Evolutionary conservation across 352 stramenopile genomes (phyloP).

Genomic region (Globisporangium alternatum): DNA sequence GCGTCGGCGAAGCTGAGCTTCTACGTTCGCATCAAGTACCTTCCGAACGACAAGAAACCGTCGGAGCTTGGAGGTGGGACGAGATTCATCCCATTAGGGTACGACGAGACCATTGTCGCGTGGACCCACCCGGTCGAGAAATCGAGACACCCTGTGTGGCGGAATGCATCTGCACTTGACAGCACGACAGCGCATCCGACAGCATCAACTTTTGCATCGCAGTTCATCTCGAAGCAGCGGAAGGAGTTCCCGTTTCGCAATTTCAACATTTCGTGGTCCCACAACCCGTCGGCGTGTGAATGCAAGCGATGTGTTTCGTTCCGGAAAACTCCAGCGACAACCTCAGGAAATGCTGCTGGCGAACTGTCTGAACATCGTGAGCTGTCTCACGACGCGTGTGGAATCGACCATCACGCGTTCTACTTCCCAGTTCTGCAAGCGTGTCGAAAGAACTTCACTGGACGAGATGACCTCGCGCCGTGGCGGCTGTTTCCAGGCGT

Average conservation of each 20-base stretch:
- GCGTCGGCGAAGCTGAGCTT: constrained; percentile 58
- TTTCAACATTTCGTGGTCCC: constrained; percentile 77
- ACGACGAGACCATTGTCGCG: constrained; percentile 62
- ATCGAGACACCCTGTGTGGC: constrained; percentile 36
- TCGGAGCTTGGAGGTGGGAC: constrained; percentile 39
- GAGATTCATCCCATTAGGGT: constrained; percentile 64
- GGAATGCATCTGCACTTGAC: constrained; percentile 22
- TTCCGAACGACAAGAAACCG: constrained; percentile 69
- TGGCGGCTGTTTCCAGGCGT: constrained; percentile 75
- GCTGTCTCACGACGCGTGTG: constrained; percentile 22
- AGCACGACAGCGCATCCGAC: constrained; percentile 11
- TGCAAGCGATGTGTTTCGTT: constrained; percentile 51
- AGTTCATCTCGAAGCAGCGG: constrained; percentile 39
- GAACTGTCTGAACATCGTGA: not conserved
- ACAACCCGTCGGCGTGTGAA: constrained; percentile 41
- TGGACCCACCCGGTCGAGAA: constrained; percentile 73
- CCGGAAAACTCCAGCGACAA: constrained; percentile 12
- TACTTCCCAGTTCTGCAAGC: constrained; percentile 81
- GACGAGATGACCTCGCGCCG: constrained; percentile 67
- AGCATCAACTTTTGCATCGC: constrained; percentile 22
- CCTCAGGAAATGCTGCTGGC: constrained; percentile 3
- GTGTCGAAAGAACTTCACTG: constrained; percentile 71
- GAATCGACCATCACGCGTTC: constrained; percentile 79
- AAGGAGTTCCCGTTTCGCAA: constrained; percentile 75
- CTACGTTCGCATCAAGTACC: constrained; percentile 76